Percentiles rank a stretch among this genome's conserved stretches.
These are phyloP conservation scores for Camillea tinctor DNA, from an alignment of 2,329 filamentous ascomycete species.

Conservation along the genomic window DNA sequence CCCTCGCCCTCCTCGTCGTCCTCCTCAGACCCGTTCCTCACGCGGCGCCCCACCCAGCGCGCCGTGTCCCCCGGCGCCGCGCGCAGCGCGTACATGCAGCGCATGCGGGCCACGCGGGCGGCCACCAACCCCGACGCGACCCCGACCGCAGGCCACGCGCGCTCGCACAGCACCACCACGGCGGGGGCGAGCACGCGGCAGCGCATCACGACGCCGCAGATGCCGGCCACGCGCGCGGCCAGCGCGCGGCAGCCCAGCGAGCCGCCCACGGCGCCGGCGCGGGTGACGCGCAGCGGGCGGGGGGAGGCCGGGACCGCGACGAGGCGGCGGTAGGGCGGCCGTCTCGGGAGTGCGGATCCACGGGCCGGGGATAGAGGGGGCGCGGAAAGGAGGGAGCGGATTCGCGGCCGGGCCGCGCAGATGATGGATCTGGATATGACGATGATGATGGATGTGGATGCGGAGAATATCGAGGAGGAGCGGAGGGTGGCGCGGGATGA, in stretches of 20 bases:
- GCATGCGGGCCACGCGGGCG: constrained; percentile 18
- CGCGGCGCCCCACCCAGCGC: constrained; percentile 21
- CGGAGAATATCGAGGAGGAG: not conserved
- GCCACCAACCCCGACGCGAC: constrained; percentile 9
- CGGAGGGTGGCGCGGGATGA: not conserved
- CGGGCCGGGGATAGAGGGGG: not conserved
- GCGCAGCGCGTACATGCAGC: constrained; percentile 23
- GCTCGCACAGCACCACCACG: not conserved
- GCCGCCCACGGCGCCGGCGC: constrained; percentile 17
- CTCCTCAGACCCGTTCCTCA: constrained; percentile 28
- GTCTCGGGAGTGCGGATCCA: not conserved
- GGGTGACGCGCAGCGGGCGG: constrained; percentile 33
- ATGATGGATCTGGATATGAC: not conserved
- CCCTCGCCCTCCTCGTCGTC: too few relatives aligned
- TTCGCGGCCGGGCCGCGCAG: not conserved
- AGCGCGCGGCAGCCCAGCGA: constrained; percentile 15
- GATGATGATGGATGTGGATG: not conserved
- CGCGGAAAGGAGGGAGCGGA: not conserved
- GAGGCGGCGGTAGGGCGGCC: constrained; percentile 13
- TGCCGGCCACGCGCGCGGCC: constrained; percentile 13
- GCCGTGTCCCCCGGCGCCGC: constrained; percentile 20
- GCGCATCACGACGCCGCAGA: constrained; percentile 16
- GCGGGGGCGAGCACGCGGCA: constrained; percentile 12
- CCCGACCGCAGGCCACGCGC: constrained; percentile 11
- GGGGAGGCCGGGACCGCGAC: constrained; percentile 21